A percentile compares a stretch with the other conserved stretches of the same genome.
Conservation (phyloP, 1,284 basidiomycete species). For the Pascua guehoae region DNA sequence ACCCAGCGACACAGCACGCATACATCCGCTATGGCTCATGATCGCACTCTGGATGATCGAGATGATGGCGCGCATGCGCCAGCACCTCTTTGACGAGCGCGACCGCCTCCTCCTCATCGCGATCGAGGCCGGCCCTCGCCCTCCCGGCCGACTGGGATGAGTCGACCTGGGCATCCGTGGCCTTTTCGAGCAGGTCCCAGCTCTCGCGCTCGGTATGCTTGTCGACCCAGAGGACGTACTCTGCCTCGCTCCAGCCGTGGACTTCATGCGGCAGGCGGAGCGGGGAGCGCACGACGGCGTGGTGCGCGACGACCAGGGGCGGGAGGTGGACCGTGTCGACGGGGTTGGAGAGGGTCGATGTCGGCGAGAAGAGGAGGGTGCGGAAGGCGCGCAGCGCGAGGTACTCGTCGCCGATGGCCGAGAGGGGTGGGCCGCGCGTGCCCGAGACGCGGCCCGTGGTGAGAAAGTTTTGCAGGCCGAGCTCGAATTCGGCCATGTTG, state of each 20-base stretch:
- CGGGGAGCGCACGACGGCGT: constrained; percentile 83
- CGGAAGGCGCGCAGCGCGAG: constrained; percentile 72
- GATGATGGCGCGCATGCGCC: constrained; percentile 15
- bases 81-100: constrained; percentile 10
- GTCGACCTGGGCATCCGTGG: constrained; percentile 37
- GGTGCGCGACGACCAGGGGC: constrained; percentile 79
- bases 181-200: constrained; percentile 40
- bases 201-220: constrained; percentile 41
- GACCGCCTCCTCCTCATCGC: constrained; percentile 3
- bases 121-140: constrained; percentile 3
- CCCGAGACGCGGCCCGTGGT: constrained; percentile 53
- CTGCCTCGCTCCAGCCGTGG: constrained; percentile 86
- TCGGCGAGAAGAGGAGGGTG: constrained; percentile 77
- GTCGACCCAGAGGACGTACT: constrained; percentile 58
- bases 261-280: constrained; percentile 77
- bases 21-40: not conserved
- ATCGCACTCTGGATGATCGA: constrained; percentile 1
- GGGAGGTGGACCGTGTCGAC: constrained; percentile 67
- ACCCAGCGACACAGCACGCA: no score
- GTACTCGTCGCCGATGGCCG: constrained; percentile 74
- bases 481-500: constrained; percentile 95
- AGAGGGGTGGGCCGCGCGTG: constrained; percentile 61
- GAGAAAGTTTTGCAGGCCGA: constrained; percentile 75
- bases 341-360: constrained; percentile 61
- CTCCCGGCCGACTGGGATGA: not conserved